Evolutionary conservation across 2,329 filamentous ascomycete genomes (phyloP).

Genomic region (Fusarium sp.): DNA sequence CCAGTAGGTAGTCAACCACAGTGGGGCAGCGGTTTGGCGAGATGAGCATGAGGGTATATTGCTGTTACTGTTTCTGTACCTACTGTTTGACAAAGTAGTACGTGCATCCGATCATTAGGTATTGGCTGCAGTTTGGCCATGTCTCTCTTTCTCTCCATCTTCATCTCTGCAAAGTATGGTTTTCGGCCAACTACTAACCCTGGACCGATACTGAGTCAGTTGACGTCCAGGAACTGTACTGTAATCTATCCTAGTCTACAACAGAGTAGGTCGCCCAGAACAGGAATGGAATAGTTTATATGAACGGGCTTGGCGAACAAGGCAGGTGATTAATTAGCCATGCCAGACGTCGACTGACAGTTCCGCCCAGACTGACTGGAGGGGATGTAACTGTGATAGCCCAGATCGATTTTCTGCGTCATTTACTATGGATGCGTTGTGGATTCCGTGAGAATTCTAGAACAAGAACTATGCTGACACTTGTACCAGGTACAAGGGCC

Average conservation of each 20-base stretch:
- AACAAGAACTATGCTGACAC: neutral
- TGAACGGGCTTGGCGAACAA: constrained; percentile 7
- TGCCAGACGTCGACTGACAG: constrained; percentile 22
- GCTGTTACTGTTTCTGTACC: neutral
- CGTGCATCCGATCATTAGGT: neutral
- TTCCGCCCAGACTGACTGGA: constrained; percentile 23
- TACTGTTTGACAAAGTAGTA: neutral
- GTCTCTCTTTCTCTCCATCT: neutral
- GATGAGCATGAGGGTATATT: neutral
- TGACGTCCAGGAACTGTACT: neutral
- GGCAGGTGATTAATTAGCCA: constrained; percentile 22
- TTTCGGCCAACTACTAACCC: neutral
- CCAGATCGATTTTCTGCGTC: constrained; percentile 15
- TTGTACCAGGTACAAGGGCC: neutral
- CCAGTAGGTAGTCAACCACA: neutral
- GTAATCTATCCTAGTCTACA: neutral
- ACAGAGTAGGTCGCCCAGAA: constrained; percentile 13
- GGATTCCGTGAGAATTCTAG: constrained; percentile 19
- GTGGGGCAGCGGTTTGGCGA: neutral
- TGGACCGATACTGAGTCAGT: constrained; percentile 23
- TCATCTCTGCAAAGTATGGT: neutral
- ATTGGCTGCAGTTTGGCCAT: neutral
- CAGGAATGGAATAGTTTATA: constrained; percentile 16
- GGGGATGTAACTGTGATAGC: constrained; percentile 7
- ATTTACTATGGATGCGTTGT: constrained; percentile 6